Evolutionary conservation across 78 protist genomes (phyloP).

Genomic region (Pigoraptor vietnamica): DNA sequence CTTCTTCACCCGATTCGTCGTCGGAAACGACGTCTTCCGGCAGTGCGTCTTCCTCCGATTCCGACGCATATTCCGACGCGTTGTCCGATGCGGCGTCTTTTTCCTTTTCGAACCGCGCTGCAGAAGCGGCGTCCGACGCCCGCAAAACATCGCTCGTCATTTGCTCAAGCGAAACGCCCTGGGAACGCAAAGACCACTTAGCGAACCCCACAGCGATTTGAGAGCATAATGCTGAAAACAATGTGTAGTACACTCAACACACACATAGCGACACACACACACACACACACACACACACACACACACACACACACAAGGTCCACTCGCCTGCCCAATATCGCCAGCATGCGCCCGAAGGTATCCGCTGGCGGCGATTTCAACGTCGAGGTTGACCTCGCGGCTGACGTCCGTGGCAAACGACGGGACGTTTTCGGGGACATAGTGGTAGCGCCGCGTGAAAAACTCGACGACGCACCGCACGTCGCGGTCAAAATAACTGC

Average conservation of each 20-base stretch:
- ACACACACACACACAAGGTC: neutral
- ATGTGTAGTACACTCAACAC: neutral
- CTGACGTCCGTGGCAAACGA: neutral
- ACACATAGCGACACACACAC: neutral
- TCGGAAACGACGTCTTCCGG: neutral
- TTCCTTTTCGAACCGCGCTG: neutral
- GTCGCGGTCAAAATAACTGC: conserved; percentile 82
- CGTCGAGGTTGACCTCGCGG: neutral
- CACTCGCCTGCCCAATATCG: neutral
- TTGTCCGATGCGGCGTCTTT: neutral
- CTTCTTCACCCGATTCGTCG: neutral
- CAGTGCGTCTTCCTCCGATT: neutral
- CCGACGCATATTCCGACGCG: neutral
- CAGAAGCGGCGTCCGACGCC: neutral
- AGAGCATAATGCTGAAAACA: too few relatives aligned
- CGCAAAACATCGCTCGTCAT: neutral
- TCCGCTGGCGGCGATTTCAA: neutral
- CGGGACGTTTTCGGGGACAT: neutral
- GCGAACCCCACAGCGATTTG: too few relatives aligned
- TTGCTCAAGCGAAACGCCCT: neutral
- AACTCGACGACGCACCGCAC: conserved; percentile 71
- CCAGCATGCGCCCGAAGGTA: neutral
- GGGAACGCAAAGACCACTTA: neutral
- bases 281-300: neutral
- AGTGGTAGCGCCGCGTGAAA: conserved; percentile 61